These are phyloP conservation scores for Borovskyia barvae DNA, from an alignment of 208 protist genomes.

Conservation along the genomic window DNA sequence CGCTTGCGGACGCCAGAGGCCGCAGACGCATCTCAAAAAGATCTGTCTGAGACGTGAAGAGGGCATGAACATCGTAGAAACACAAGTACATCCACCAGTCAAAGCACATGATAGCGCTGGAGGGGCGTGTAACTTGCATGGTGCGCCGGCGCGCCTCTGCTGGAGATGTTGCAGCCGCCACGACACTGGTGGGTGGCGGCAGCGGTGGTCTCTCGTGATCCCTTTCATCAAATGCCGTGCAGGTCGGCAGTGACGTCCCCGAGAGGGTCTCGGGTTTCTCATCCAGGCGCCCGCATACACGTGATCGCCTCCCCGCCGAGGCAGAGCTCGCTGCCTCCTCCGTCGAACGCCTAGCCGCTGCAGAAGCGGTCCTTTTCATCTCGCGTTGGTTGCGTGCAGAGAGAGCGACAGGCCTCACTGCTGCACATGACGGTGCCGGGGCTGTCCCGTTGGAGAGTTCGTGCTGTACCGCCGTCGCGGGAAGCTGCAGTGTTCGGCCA, in stretches of 20 bases:
- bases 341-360: too few species aligned
- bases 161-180: neutral
- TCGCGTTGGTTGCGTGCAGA: too few species aligned
- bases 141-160: constrained; percentile 9
- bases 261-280: too few species aligned
- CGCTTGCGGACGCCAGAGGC: constrained; percentile 12
- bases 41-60: constrained; percentile 18
- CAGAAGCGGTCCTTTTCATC: too few species aligned
- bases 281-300: too few species aligned
- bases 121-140: constrained; percentile 1
- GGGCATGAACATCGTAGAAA: constrained; percentile 22
- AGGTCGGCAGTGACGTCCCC: too few species aligned
- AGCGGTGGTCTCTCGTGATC: neutral
- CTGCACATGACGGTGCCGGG: too few species aligned
- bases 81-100: constrained; percentile 32
- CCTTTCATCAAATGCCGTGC: too few species aligned
- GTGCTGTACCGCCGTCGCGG: too few species aligned
- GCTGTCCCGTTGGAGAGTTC: too few species aligned
- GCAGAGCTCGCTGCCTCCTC: neutral
- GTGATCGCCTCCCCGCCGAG: neutral
- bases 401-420: too few species aligned
- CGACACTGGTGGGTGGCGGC: neutral
- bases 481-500: too few species aligned
- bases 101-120: constrained; percentile 15
- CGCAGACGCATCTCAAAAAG: constrained; percentile 25